Conservation (phyloP, 352 stramenopile species). For the Phytophthora sp. region DNA sequence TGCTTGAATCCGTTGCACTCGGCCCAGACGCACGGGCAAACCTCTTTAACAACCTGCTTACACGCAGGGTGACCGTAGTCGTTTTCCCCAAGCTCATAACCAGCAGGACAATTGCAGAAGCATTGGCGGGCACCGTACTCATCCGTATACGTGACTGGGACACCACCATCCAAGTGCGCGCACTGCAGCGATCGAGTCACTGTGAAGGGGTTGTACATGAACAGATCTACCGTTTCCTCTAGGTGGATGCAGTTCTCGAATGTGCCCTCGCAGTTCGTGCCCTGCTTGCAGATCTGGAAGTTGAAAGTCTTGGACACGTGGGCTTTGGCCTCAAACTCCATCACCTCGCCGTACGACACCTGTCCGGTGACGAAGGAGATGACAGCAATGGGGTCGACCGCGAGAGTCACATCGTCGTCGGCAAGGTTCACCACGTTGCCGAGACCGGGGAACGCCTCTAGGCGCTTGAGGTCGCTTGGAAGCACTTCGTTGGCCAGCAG, state of each 20-base stretch:
- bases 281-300: conserved; percentile 39
- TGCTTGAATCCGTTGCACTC: conserved; percentile 34
- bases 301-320: conserved; percentile 45
- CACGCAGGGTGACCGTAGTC: conserved; percentile 29
- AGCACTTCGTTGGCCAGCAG: conserved; percentile 22
- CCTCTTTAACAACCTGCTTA: conserved; percentile 28
- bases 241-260: conserved; percentile 50
- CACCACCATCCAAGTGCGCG: conserved; percentile 31
- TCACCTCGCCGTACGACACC: conserved; percentile 46
- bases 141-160: conserved; percentile 58
- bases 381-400: conserved; percentile 31
- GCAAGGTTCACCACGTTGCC: conserved; percentile 33
- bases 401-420: conserved; percentile 1
- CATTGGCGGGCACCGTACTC: conserved; percentile 43
- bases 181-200: conserved; percentile 48
- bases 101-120: conserved; percentile 60
- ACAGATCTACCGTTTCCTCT: conserved; percentile 45
- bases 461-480: conserved; percentile 30
- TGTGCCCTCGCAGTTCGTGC: conserved; percentile 10
- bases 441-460: conserved; percentile 44
- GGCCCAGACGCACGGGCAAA: conserved; percentile 59
- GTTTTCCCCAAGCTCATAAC: conserved; percentile 30
- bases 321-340: conserved; percentile 26
- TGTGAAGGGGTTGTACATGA: conserved; percentile 71
- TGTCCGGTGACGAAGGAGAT: conserved; percentile 49